Evolutionary conservation across 2,329 filamentous ascomycete species (phyloP).

Genomic region (Scleromitrula shiraiana): DNA sequence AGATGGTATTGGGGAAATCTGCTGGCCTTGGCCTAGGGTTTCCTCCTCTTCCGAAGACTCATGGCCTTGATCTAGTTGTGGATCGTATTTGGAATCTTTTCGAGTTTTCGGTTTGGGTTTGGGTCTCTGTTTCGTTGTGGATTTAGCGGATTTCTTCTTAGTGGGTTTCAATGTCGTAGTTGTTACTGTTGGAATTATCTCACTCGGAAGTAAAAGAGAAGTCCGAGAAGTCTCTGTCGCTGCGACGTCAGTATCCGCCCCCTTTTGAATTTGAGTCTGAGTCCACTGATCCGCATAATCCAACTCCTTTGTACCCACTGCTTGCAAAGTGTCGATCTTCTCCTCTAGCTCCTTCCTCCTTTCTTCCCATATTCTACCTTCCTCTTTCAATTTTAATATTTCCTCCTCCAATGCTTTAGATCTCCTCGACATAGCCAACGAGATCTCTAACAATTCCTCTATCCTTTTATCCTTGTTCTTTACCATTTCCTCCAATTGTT

Average conservation of each 20-base stretch:
- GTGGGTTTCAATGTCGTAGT: neutral
- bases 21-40: neutral
- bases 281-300: no score
- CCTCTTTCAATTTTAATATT: no score
- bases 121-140: neutral
- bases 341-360: neutral
- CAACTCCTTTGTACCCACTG: no score
- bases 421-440: no score
- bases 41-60: neutral
- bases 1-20: neutral
- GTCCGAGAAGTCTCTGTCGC: neutral
- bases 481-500: no score
- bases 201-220: neutral
- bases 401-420: no score
- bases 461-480: no score
- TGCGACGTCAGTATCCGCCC: neutral
- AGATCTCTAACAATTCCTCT: no score
- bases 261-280: neutral
- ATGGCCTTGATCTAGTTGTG: neutral
- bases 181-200: no score
- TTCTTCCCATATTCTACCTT: neutral
- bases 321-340: neutral
- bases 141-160: neutral
- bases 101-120: neutral
- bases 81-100: neutral